Conservation (phyloP, 176 grass and related monocot species). For the Dactylis glomerata region DNA sequence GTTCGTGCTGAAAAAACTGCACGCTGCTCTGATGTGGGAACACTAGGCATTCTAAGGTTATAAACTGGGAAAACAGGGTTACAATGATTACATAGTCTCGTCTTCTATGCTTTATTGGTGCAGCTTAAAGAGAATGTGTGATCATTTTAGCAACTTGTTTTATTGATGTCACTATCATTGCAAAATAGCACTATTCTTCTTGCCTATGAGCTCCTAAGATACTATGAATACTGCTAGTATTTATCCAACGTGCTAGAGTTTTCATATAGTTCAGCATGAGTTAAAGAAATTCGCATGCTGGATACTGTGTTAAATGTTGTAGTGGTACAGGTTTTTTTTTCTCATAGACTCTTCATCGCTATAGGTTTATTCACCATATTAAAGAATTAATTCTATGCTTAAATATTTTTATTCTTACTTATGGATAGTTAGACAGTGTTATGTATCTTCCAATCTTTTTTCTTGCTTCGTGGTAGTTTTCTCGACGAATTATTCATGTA, state of each 20-base stretch:
- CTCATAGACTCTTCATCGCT: background rate
- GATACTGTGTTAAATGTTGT: background rate
- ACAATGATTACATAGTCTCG: background rate
- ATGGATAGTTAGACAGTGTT: background rate
- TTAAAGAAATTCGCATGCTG: background rate
- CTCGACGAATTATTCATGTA: background rate
- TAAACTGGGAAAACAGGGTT: background rate
- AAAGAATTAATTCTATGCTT: background rate
- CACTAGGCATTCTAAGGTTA: background rate
- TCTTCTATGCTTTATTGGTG: background rate
- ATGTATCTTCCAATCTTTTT: background rate
- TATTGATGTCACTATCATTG: background rate
- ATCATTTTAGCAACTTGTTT: background rate
- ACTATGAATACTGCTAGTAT: conserved; percentile 2
- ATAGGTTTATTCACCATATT: background rate
- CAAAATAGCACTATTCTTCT: background rate
- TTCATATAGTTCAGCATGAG: background rate
- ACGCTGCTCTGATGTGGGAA: background rate
- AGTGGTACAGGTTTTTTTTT: background rate
- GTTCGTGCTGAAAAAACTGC: background rate
- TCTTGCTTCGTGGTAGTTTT: background rate
- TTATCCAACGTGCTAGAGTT: background rate
- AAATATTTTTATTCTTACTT: conserved; percentile 3
- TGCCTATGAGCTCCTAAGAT: background rate
- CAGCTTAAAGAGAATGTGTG: background rate